Percentiles rank a stretch among this genome's conserved stretches.
Conservation (phyloP, 2,329 filamentous ascomycete species). For the Escovopsis sp. region DNA sequence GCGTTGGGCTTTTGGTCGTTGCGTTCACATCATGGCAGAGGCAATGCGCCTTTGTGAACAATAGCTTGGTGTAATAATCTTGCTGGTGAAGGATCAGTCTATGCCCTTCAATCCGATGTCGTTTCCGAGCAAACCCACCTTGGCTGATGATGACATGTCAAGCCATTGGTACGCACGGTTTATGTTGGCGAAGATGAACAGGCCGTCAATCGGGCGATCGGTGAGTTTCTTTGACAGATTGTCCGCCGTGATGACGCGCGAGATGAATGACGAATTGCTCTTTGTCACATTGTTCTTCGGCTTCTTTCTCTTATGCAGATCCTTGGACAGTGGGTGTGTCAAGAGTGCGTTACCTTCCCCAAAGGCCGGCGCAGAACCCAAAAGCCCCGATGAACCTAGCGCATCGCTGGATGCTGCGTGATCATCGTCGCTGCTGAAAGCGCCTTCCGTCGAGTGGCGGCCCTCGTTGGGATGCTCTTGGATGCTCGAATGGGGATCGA, state of each 20-base stretch:
- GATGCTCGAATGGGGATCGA: constrained; percentile 34
- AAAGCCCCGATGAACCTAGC: constrained; percentile 23
- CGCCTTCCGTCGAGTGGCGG: constrained; percentile 43
- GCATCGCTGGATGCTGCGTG: constrained; percentile 39
- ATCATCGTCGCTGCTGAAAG: constrained; percentile 40
- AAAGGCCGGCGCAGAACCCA: constrained; percentile 51
- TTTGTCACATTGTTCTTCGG: constrained; percentile 98
- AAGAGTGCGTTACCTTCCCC: constrained; percentile 75
- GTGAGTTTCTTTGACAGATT: constrained; percentile 60
- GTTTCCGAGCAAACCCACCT: constrained; percentile 27
- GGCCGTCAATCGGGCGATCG: constrained; percentile 62
- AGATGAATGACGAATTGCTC: constrained; percentile 97
- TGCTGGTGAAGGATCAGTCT: constrained; percentile 35
- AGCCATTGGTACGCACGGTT: constrained; percentile 95
- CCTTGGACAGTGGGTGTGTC: constrained; percentile 46
- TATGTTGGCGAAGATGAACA: constrained; percentile 89
- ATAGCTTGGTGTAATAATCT: constrained; percentile 86
- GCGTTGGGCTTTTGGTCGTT: constrained; percentile 60
- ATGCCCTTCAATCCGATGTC: not conserved
- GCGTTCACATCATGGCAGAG: constrained; percentile 87
- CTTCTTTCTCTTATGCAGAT: constrained; percentile 70
- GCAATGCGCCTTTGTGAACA: constrained; percentile 94
- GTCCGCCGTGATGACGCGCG: constrained; percentile 87
- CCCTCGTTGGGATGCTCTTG: constrained; percentile 48
- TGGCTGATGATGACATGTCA: constrained; percentile 63